phyloP scores from a whole-genome alignment of 2,329 filamentous ascomycete genomes.

The Fusarium aywerte region DNA sequence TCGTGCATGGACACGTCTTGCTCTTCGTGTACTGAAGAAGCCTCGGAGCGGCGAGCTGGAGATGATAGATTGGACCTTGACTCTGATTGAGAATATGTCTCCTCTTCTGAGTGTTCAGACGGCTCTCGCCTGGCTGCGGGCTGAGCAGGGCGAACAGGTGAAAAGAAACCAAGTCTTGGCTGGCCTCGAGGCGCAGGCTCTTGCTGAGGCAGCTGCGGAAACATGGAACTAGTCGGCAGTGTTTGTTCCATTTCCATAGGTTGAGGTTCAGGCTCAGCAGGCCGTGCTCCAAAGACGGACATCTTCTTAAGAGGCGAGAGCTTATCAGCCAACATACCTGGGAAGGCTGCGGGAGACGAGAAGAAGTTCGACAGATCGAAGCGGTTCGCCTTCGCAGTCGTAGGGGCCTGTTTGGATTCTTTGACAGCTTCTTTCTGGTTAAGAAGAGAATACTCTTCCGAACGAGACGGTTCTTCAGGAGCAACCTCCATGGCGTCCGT shows the following conservation, averaged over 20 bases:
- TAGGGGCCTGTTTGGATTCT: slow-evolving; percentile 28
- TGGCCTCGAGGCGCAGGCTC: slow-evolving; percentile 49
- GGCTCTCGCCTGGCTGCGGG: slow-evolving; percentile 12
- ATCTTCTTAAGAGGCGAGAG: slow-evolving; percentile 44
- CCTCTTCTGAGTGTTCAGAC: slow-evolving; percentile 41
- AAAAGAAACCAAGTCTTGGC: slow-evolving; percentile 51
- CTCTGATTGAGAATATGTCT: slow-evolving; percentile 48
- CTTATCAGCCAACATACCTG: slow-evolving; percentile 50
- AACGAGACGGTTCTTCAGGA: slow-evolving; percentile 35
- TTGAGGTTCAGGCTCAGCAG: slow-evolving; percentile 36
- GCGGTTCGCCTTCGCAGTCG: slow-evolving; percentile 48
- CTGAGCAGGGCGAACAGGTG: slow-evolving; percentile 45
- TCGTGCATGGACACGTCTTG: slow-evolving; percentile 4
- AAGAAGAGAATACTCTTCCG: slow-evolving; percentile 60
- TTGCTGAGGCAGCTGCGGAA: slow-evolving; percentile 51
- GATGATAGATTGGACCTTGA: slow-evolving; percentile 52
- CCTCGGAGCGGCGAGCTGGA: slow-evolving; percentile 33
- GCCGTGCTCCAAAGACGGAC: slow-evolving; percentile 24
- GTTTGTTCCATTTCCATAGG: slow-evolving; percentile 34
- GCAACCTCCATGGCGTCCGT: slow-evolving; percentile 27
- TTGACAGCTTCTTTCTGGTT: slow-evolving; percentile 43
- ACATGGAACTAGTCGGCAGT: slow-evolving; percentile 54
- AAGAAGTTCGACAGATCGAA: slow-evolving; percentile 67
- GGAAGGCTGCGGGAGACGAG: slow-evolving; percentile 63
- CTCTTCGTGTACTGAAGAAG: slow-evolving; percentile 14